Conservation (phyloP, 257 asterid genomes). For the Ophiorrhiza pumila region DNA sequence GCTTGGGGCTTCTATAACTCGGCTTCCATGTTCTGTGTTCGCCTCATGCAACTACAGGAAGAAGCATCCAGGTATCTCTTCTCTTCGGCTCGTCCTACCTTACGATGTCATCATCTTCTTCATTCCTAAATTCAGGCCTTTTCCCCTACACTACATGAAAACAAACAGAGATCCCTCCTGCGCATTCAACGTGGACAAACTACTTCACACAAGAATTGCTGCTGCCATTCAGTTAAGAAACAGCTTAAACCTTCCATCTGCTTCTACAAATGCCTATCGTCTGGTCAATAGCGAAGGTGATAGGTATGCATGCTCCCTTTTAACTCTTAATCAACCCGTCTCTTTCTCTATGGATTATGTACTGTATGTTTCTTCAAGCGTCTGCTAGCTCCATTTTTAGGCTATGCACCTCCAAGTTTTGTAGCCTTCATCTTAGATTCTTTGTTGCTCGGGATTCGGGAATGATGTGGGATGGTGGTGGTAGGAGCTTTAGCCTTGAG, state of each 20-base stretch:
- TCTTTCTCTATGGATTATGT: neutral
- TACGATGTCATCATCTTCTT: neutral
- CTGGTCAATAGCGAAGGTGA: constrained; percentile 97
- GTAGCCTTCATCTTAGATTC: neutral
- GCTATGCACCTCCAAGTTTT: neutral
- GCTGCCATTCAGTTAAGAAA: constrained; percentile 70
- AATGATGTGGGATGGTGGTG: neutral
- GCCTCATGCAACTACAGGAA: constrained; percentile 89
- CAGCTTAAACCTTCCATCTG: constrained; percentile 73
- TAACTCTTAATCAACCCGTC: neutral
- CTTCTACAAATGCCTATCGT: constrained; percentile 74
- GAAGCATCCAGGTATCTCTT: constrained; percentile 63
- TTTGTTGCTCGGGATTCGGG: too few relatives aligned
- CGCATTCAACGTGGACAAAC: constrained; percentile 56
- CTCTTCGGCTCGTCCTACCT: neutral
- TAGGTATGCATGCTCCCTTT: constrained; percentile 50
- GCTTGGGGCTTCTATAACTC: constrained; percentile 98
- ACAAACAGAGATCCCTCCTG: constrained; percentile 69
- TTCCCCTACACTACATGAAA: too few relatives aligned
- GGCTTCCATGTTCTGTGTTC: constrained; percentile 91
- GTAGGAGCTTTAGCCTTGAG: neutral
- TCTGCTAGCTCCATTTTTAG: neutral
- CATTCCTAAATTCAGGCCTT: constrained; percentile 7
- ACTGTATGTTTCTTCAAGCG: neutral
- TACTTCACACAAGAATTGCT: constrained; percentile 60